Evolutionary conservation across 306 rosid species (phyloP).

Genomic region (Prinsepia uniflora): DNA sequence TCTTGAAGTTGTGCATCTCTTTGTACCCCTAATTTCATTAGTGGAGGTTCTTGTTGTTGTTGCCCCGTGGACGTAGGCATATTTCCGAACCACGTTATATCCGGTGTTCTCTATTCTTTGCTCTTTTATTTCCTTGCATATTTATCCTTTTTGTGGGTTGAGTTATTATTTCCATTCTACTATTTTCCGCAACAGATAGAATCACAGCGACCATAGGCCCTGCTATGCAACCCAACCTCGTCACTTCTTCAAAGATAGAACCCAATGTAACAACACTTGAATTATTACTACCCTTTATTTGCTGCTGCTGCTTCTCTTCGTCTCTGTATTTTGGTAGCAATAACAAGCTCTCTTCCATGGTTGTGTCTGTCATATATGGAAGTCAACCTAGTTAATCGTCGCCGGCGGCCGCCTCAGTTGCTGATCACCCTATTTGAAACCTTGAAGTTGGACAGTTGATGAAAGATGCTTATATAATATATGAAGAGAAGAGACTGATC

Average conservation of each 20-base stretch:
- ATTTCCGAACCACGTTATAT: no score
- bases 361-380: background rate
- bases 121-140: no score
- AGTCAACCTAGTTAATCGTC: background rate
- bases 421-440: no score
- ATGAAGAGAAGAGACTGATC: background rate
- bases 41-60: no score
- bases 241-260: slow-evolving; percentile 28
- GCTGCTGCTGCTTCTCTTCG: background rate
- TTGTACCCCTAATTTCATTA: no score
- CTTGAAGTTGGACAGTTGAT: background rate
- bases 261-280: slow-evolving; percentile 19
- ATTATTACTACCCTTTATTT: background rate
- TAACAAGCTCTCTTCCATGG: slow-evolving; percentile 34
- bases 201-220: slow-evolving; percentile 49
- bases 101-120: no score
- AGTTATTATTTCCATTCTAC: no score
- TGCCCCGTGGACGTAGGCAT: no score
- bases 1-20: no score
- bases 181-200: no score
- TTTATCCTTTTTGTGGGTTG: no score
- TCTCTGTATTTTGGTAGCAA: slow-evolving; percentile 13
- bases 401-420: background rate
- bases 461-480: background rate
- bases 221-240: slow-evolving; percentile 36